These are phyloP conservation scores for Cercophora newfieldiana DNA, from an alignment of 495 filamentous ascomycete species.

Conservation along the genomic window DNA sequence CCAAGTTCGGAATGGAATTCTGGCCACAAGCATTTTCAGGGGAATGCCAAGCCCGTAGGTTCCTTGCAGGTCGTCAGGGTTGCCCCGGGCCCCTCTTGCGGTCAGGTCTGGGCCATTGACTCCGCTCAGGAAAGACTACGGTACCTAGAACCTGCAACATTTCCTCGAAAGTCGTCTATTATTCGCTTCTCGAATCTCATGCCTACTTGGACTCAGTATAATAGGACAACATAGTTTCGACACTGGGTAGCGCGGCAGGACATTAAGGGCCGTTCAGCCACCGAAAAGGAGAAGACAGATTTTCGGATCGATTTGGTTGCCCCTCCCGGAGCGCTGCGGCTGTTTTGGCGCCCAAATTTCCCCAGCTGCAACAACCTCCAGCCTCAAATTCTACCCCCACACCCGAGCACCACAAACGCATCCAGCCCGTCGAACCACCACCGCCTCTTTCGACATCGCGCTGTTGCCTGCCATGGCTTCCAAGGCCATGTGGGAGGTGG, in stretches of 20 bases:
- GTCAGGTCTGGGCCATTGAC: background rate
- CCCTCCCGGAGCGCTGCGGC: background rate
- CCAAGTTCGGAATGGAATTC: background rate
- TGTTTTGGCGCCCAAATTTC: slow-evolving; percentile 1
- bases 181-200: too few species aligned
- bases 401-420: background rate
- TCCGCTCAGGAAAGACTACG: background rate
- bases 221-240: background rate
- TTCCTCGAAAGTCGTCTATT: too few species aligned
- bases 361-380: slow-evolving; percentile 5
- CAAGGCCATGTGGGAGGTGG: slow-evolving; percentile 90
- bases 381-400: background rate
- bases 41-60: background rate
- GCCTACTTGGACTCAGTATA: background rate
- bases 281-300: background rate
- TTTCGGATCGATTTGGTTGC: background rate
- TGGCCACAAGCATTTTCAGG: background rate
- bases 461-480: slow-evolving; percentile 41
- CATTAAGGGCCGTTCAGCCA: background rate
- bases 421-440: background rate
- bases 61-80: background rate
- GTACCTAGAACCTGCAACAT: background rate
- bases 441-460: slow-evolving; percentile 14
- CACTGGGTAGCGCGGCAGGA: background rate
- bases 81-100: background rate